Percentiles rank a stretch among this genome's conserved stretches.
Conservation (phyloP, 805 yeast species). For the Tetrapisispora taiwanensis region DNA sequence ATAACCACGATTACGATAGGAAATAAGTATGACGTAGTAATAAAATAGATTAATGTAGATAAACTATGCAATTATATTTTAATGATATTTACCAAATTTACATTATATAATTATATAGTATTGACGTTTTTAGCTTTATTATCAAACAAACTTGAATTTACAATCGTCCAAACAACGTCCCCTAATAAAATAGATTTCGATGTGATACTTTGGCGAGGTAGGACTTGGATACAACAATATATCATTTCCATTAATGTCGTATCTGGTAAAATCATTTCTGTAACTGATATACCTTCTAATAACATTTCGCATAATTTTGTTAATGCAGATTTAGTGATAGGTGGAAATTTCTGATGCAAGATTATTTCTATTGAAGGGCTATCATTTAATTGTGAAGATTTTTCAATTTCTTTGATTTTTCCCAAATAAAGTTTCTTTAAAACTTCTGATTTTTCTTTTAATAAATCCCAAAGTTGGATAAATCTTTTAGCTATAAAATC, state of each 20-base stretch:
- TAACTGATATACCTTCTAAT: slow-evolving; percentile 18
- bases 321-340: slow-evolving; percentile 16
- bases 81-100: no score
- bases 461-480: slow-evolving; percentile 20
- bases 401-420: background rate
- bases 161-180: slow-evolving; percentile 14
- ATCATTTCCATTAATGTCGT: slow-evolving; percentile 16
- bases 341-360: slow-evolving; percentile 12
- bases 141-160: background rate
- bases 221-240: slow-evolving; percentile 14
- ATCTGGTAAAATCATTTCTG: slow-evolving; percentile 18
- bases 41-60: no score
- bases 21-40: no score
- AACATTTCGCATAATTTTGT: slow-evolving; percentile 14
- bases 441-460: slow-evolving; percentile 10
- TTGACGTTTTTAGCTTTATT: no score
- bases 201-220: slow-evolving; percentile 13
- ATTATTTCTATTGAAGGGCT: background rate
- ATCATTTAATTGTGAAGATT: background rate
- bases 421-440: slow-evolving; percentile 6
- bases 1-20: no score
- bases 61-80: no score
- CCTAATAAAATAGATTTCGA: slow-evolving; percentile 15
- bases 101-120: no score
- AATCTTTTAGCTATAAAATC: slow-evolving; percentile 24